Conservation (phyloP, 352 stramenopile species). For the Pythium aphanidermatum region DNA sequence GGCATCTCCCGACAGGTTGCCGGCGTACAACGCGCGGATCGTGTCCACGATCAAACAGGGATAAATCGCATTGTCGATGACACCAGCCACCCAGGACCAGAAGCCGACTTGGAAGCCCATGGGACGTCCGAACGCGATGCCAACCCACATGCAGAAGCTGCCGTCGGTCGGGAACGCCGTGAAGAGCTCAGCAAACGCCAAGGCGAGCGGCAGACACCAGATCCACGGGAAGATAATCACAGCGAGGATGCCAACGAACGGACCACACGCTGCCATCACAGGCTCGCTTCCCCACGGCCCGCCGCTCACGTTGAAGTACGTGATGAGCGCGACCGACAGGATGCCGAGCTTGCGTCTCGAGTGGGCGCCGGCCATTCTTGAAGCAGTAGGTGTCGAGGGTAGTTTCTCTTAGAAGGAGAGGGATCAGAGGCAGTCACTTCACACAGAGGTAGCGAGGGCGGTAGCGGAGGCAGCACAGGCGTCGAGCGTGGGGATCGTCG, state of each 20-base stretch:
- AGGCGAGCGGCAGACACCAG: constrained; percentile 59
- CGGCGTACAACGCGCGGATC: constrained; percentile 37
- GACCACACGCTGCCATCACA: constrained; percentile 85
- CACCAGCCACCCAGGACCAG: constrained; percentile 75
- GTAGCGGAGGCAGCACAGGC: background rate
- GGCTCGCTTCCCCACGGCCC: constrained; percentile 94
- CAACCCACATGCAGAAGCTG: constrained; percentile 76
- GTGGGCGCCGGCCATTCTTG: constrained; percentile 43
- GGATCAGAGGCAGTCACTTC: no score
- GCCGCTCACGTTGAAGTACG: constrained; percentile 89
- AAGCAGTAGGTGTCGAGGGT: no score
- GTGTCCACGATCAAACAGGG: constrained; percentile 70
- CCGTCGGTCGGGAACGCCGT: constrained; percentile 60
- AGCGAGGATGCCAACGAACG: constrained; percentile 57
- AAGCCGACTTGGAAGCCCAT: constrained; percentile 83
- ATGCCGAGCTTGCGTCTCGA: constrained; percentile 55
- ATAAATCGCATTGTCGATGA: constrained; percentile 83
- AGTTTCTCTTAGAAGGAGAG: no score
- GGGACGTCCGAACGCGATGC: constrained; percentile 55
- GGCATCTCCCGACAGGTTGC: no score
- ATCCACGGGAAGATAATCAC: constrained; percentile 62
- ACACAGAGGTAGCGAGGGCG: background rate
- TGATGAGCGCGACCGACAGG: constrained; percentile 63
- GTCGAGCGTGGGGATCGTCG: constrained; percentile 1
- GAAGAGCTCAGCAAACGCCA: constrained; percentile 70